A percentile compares a stretch with the other conserved stretches of the same genome.
These are phyloP conservation scores for Daldinia sp. DNA, from an alignment of 2,329 filamentous ascomycete species.

Conservation along the genomic window DNA sequence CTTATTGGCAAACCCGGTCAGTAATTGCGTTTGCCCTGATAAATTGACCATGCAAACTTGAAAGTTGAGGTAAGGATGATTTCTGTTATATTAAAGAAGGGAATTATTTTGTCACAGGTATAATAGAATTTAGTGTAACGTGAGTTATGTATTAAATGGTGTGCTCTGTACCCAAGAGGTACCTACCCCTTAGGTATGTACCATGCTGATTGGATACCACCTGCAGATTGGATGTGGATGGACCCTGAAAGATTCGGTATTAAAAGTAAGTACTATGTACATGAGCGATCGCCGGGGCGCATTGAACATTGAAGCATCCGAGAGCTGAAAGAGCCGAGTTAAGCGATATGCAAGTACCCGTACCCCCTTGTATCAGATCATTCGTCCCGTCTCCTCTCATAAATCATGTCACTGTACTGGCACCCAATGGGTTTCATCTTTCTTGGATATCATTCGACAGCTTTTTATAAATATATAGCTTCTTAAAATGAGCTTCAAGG, in stretches of 20 bases:
- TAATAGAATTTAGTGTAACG: not conserved
- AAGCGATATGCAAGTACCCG: constrained; percentile 32
- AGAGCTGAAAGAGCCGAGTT: constrained; percentile 1
- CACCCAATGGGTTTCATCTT: constrained; percentile 29
- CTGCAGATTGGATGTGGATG: not conserved
- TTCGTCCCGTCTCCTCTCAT: constrained; percentile 26
- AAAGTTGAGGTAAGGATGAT: not conserved
- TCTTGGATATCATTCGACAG: constrained; percentile 4
- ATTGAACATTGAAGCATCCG: constrained; percentile 15
- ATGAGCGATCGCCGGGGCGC: not conserved
- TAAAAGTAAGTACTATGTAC: not conserved
- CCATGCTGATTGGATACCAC: too few species aligned
- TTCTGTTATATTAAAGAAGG: not conserved
- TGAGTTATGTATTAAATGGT: not conserved
- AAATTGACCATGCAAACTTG: not conserved
- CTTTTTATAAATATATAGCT: not conserved
- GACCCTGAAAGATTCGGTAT: not conserved
- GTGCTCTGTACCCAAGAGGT: too few species aligned
- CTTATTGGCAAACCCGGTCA: not conserved
- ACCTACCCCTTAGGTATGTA: too few species aligned
- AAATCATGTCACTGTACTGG: constrained; percentile 18
- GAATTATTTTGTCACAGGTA: not conserved
- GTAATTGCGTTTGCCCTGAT: not conserved
- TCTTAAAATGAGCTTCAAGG: too few species aligned
- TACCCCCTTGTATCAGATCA: constrained; percentile 30